Percentiles rank a stretch among this genome's conserved stretches.
Conservation (phyloP, 2,329 filamentous ascomycete species). For the Trichoderma guizhouense region DNA sequence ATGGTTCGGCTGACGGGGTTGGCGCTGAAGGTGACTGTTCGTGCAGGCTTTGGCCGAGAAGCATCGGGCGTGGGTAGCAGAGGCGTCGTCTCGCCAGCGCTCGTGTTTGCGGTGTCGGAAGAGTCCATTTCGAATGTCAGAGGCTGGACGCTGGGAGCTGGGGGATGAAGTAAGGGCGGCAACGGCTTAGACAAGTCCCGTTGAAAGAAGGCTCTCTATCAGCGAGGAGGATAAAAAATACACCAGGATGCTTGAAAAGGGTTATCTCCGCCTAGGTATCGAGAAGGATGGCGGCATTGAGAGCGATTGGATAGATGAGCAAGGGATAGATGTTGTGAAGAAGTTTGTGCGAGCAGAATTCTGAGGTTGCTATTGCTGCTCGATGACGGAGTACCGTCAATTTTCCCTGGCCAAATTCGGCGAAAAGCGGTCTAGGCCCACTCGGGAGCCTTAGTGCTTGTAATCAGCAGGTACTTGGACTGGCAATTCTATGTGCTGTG, state of each 20-base stretch:
- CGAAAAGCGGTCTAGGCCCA: constrained; percentile 7
- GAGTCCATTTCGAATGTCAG: constrained; percentile 11
- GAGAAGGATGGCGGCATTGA: background rate
- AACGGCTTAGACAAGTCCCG: background rate
- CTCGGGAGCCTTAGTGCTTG: background rate
- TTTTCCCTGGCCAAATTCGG: background rate
- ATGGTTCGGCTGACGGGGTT: constrained; percentile 62
- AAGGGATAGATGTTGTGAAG: background rate
- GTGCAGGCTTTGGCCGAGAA: constrained; percentile 30
- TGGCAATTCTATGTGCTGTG: background rate
- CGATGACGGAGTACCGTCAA: constrained; percentile 16
- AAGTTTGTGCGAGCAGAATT: background rate
- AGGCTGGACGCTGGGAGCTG: background rate
- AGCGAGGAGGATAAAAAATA: background rate
- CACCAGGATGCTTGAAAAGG: background rate
- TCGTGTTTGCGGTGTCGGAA: background rate
- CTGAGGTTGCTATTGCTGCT: constrained; percentile 7
- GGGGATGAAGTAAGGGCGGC: background rate
- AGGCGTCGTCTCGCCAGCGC: constrained; percentile 15
- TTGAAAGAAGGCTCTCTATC: background rate
- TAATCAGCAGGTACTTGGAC: background rate
- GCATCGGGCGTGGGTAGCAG: constrained; percentile 9
- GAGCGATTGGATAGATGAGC: background rate
- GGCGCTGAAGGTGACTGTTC: constrained; percentile 75
- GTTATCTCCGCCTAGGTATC: background rate